Evolutionary conservation across 768 basidiomycete genomes (phyloP).

Genomic region (Cystofilobasidium bisporidii): DNA sequence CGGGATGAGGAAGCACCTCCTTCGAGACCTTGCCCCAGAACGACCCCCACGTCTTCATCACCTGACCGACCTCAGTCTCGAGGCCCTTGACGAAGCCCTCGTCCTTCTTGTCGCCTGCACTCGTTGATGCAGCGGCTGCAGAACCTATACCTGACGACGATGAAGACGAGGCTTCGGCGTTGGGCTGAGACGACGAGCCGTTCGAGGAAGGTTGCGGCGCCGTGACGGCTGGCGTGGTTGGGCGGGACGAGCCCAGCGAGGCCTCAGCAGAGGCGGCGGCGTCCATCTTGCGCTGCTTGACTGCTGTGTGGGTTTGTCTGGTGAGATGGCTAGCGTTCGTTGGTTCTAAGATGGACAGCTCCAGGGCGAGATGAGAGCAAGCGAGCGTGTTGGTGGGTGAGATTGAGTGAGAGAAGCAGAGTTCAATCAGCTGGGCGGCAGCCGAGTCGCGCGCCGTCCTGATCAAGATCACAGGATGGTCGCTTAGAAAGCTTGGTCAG

Average conservation of each 20-base stretch:
- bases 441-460: too few species aligned
- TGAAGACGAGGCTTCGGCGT: background rate
- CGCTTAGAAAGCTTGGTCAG: too few species aligned
- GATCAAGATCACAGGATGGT: too few species aligned
- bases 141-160: background rate
- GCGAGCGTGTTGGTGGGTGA: too few species aligned
- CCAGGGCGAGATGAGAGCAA: too few species aligned
- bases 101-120: constrained; percentile 9
- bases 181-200: background rate
- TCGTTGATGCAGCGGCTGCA: background rate
- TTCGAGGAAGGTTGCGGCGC: background rate
- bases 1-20: constrained; percentile 13
- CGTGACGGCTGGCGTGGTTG: background rate
- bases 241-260: background rate
- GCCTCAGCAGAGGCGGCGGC: background rate
- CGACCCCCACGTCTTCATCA: constrained; percentile 9
- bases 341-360: too few species aligned
- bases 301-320: too few species aligned
- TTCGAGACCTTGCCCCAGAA: constrained; percentile 27
- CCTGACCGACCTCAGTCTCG: constrained; percentile 24
- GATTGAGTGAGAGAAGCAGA: too few species aligned
- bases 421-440: too few species aligned
- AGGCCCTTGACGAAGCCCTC: constrained; percentile 14
- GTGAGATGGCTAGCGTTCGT: too few species aligned
- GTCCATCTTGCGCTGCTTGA: background rate